Evolutionary conservation across 441 rosid species (phyloP).

Genomic region (Cnidoscolus chayamansa): DNA sequence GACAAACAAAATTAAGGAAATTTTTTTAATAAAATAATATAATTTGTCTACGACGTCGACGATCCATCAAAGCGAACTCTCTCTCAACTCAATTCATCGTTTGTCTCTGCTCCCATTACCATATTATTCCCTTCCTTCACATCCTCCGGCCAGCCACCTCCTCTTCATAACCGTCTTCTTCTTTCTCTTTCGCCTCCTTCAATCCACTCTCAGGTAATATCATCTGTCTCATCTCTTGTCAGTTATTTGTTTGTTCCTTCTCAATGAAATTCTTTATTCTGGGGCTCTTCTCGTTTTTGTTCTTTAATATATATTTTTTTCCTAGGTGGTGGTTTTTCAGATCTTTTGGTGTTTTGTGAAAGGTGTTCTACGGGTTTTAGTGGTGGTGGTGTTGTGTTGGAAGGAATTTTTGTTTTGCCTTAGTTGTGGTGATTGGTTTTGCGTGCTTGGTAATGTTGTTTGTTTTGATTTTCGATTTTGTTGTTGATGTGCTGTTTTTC

Average conservation of each 20-base stretch:
- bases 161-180: background rate
- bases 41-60: conserved; percentile 42
- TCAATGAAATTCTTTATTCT: background rate
- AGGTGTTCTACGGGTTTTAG: conserved; percentile 11
- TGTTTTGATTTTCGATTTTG: background rate
- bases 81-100: background rate
- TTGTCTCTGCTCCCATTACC: conserved; percentile 13
- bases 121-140: background rate
- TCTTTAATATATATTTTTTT: background rate
- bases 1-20: background rate
- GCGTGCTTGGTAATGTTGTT: background rate
- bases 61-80: conserved; percentile 31
- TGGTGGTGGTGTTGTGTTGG: background rate
- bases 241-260: background rate
- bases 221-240: conserved; percentile 2
- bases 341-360: conserved; percentile 20
- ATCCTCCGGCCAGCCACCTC: background rate
- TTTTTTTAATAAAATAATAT: background rate
- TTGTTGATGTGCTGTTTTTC: background rate
- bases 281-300: background rate
- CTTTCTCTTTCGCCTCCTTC: conserved; percentile 7
- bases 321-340: background rate
- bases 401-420: background rate
- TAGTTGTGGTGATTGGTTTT: no score
- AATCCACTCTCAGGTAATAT: conserved; percentile 26